A percentile compares a stretch with the other conserved stretches of the same genome.
These are phyloP conservation scores for Boletus coffeatus DNA, from an alignment of 1,284 basidiomycete genomes.

Conservation along the genomic window DNA sequence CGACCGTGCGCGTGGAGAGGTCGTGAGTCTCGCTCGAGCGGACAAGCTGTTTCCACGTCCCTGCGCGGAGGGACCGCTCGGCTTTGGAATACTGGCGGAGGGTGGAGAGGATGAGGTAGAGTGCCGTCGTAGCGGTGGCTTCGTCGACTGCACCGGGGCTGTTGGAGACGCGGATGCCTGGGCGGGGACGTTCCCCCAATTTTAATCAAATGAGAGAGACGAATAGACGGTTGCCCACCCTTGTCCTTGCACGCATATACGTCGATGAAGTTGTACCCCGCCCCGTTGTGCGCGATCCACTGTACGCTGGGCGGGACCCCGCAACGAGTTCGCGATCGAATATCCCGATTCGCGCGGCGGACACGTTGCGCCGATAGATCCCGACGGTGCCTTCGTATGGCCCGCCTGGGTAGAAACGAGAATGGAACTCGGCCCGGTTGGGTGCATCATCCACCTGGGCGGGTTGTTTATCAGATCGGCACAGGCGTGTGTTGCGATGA, in stretches of 20 bases:
- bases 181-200: background rate
- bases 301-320: constrained; percentile 57
- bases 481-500: background rate
- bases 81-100: constrained; percentile 71
- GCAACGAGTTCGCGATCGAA: constrained; percentile 75
- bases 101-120: constrained; percentile 80
- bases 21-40: constrained; percentile 53
- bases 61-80: constrained; percentile 54
- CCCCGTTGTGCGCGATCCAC: constrained; percentile 88
- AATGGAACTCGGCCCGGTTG: constrained; percentile 63
- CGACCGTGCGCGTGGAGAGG: constrained; percentile 72
- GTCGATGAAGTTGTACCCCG: constrained; percentile 84
- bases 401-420: constrained; percentile 56
- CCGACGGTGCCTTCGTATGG: constrained; percentile 74
- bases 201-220: background rate
- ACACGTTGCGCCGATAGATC: constrained; percentile 74
- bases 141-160: constrained; percentile 89
- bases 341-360: constrained; percentile 59
- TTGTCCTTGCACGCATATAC: constrained; percentile 66
- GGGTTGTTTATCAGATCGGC: background rate
- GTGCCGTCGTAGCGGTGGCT: constrained; percentile 83
- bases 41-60: constrained; percentile 23
- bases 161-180: constrained; percentile 86
- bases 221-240: constrained; percentile 36
- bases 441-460: constrained; percentile 41